phyloP scores from a whole-genome alignment of 345 rosid genomes.

The Gossypium bickii region DNA sequence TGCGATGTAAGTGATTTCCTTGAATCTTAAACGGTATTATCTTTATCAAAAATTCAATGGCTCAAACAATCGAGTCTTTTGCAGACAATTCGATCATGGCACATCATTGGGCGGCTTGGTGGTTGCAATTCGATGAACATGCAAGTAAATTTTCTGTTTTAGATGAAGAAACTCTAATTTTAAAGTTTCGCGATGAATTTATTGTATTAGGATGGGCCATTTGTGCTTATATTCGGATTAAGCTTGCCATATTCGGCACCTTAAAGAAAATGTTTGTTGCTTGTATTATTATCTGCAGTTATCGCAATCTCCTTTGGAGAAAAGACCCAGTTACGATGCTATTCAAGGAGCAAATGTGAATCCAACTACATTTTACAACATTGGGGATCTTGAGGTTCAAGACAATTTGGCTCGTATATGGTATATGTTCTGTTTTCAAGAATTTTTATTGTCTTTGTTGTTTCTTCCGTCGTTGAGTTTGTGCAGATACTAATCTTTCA shows the following conservation, averaged over 20 bases:
- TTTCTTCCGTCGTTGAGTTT: neutral
- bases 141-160: conserved; percentile 51
- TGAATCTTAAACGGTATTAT: neutral
- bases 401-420: conserved; percentile 82
- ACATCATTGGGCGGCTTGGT: conserved; percentile 92
- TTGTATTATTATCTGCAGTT: conserved; percentile 38
- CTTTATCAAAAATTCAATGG: conserved; percentile 1
- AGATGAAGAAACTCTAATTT: neutral
- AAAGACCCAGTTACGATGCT: conserved; percentile 73
- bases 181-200: neutral
- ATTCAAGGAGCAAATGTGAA: conserved; percentile 77
- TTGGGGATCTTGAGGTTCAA: conserved; percentile 86
- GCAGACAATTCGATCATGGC: conserved; percentile 92
- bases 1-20: conserved; percentile 58
- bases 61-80: conserved; percentile 20
- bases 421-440: conserved; percentile 32
- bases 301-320: conserved; percentile 67
- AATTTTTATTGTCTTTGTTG: neutral
- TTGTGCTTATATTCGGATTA: neutral
- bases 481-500: neutral
- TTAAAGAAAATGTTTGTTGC: neutral
- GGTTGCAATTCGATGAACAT: conserved; percentile 97
- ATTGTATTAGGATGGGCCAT: neutral
- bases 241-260: neutral
- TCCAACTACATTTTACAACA: conserved; percentile 82